Percentiles rank a stretch among this genome's conserved stretches.
phyloP scores from a whole-genome alignment of 106 monocot species.

The Dendrobium nobile region DNA sequence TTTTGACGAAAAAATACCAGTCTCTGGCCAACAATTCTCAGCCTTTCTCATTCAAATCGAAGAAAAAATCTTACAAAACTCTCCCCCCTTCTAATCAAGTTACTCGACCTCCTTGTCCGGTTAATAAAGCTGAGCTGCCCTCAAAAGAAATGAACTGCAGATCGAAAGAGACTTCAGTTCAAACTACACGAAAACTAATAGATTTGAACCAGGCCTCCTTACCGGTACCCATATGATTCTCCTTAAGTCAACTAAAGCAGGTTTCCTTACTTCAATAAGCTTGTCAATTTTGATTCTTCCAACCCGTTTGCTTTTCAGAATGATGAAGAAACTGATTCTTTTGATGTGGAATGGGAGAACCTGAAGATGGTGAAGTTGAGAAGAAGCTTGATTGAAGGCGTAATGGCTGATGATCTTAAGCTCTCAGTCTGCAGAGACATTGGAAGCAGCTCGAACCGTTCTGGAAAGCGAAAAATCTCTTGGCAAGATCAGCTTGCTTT shows the following conservation, averaged over 20 bases:
- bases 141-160: slow-evolving; percentile 19
- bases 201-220: slow-evolving; percentile 59
- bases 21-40: slow-evolving; percentile 21
- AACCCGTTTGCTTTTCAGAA: slow-evolving; percentile 16
- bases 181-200: slow-evolving; percentile 20
- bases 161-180: slow-evolving; percentile 20
- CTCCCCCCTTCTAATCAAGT: slow-evolving; percentile 16
- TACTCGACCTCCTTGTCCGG: background rate
- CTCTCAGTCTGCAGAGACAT: slow-evolving; percentile 41
- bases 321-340: slow-evolving; percentile 41
- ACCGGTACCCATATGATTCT: slow-evolving; percentile 27
- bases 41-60: slow-evolving; percentile 8
- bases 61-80: slow-evolving; percentile 21
- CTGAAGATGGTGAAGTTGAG: slow-evolving; percentile 15
- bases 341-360: slow-evolving; percentile 20
- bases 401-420: slow-evolving; percentile 20
- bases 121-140: background rate
- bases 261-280: background rate
- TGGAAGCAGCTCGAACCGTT: slow-evolving; percentile 21
- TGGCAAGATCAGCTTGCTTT: slow-evolving; percentile 81
- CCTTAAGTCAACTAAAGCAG: background rate
- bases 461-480: slow-evolving; percentile 68
- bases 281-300: slow-evolving; percentile 7
- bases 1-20: slow-evolving; percentile 46
- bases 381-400: slow-evolving; percentile 12